phyloP scores from a whole-genome alignment of 106 monocot genomes.

The Dioscorea zingiberensis region DNA sequence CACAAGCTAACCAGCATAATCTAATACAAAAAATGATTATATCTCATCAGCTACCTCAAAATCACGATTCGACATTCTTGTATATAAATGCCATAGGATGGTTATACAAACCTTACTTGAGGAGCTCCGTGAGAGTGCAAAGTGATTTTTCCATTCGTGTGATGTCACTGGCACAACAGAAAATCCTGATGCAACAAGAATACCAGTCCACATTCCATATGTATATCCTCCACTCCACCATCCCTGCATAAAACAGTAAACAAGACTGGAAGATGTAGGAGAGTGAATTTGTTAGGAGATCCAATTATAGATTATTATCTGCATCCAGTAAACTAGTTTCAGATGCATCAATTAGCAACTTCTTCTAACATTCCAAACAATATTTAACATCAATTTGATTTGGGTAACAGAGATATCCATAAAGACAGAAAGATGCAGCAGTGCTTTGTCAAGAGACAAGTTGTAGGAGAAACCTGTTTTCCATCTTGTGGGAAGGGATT shows the following conservation, averaged over 20 bases:
- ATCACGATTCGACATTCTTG: neutral
- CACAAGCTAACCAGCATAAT: neutral
- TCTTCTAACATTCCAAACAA: too few species aligned
- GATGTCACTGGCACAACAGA: slow-evolving; percentile 83
- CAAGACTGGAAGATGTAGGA: neutral
- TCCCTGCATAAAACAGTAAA: slow-evolving; percentile 38
- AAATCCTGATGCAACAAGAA: slow-evolving; percentile 93
- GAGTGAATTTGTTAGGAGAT: too few species aligned
- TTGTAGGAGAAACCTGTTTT: slow-evolving; percentile 53
- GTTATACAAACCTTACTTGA: slow-evolving; percentile 51
- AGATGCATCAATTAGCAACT: too few species aligned
- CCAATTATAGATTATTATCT: too few species aligned
- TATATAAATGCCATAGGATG: neutral
- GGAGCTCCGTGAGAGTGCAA: slow-evolving; percentile 50
- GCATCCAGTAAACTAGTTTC: too few species aligned
- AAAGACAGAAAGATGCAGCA: neutral
- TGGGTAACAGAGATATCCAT: too few species aligned
- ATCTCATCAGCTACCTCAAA: neutral
- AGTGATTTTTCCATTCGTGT: slow-evolving; percentile 83
- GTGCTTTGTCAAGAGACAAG: neutral
- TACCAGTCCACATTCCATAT: slow-evolving; percentile 89
- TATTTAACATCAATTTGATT: too few species aligned
- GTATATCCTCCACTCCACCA: slow-evolving; percentile 98
- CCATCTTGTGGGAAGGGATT: slow-evolving; percentile 83
- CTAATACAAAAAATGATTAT: neutral